phyloP scores from a whole-genome alignment of 441 rosid genomes.

The Arabidopsis lyrata region DNA sequence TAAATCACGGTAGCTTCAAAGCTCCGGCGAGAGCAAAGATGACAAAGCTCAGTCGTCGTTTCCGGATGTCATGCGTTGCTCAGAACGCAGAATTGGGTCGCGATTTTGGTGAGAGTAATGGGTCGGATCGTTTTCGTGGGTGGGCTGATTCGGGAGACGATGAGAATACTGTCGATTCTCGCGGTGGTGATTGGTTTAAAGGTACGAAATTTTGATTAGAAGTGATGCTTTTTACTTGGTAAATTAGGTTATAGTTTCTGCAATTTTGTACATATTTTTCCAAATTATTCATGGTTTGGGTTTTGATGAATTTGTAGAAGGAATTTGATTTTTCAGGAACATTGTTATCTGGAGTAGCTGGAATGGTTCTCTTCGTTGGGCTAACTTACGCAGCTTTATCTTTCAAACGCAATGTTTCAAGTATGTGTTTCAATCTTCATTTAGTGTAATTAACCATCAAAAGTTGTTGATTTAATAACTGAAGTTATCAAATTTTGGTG shows the following conservation, averaged over 20 bases:
- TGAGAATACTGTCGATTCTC: constrained; percentile 47
- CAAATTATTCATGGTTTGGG: constrained; percentile 36
- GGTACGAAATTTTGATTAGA: constrained; percentile 42
- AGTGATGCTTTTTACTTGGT: too few species aligned
- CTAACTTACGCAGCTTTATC: constrained; percentile 67
- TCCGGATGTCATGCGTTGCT: constrained; percentile 40
- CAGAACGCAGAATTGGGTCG: constrained; percentile 46
- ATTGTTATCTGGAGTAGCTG: constrained; percentile 70
- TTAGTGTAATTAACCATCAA: background rate
- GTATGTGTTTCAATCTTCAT: constrained; percentile 52
- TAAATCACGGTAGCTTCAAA: constrained; percentile 40
- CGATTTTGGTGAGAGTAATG: constrained; percentile 37
- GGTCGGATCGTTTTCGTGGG: constrained; percentile 64
- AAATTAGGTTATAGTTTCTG: too few species aligned
- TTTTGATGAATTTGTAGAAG: constrained; percentile 60
- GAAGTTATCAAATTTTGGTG: constrained; percentile 27
- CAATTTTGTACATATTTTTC: background rate
- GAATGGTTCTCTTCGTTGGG: constrained; percentile 65
- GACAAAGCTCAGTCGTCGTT: constrained; percentile 41
- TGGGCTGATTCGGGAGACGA: constrained; percentile 67
- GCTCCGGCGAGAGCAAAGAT: constrained; percentile 44
- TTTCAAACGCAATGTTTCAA: constrained; percentile 50
- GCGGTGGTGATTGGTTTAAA: constrained; percentile 57
- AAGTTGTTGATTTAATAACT: background rate
- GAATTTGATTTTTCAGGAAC: constrained; percentile 69